These are phyloP conservation scores for Neofusicoccum kwambonambiense DNA, from an alignment of 2,329 filamentous ascomycete genomes.

Conservation along the genomic window DNA sequence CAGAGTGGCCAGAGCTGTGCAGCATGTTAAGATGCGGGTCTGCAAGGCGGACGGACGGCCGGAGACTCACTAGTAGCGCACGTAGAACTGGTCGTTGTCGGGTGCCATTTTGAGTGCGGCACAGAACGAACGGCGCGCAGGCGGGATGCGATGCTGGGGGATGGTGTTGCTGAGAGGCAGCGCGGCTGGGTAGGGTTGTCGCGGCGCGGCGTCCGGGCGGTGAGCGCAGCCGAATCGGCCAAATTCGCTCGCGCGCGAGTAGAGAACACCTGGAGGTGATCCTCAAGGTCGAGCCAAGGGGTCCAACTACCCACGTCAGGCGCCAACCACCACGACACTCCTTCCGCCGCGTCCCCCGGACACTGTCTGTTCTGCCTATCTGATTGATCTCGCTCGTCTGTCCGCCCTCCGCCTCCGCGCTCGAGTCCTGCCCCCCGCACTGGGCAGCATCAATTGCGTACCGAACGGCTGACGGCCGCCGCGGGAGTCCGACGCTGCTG, in stretches of 20 bases:
- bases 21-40: conserved; percentile 35
- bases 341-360: conserved; percentile 3
- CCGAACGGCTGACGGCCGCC: conserved; percentile 31
- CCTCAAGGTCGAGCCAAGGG: conserved; percentile 19
- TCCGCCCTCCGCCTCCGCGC: not conserved
- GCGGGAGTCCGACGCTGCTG: conserved; percentile 29
- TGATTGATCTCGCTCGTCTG: not conserved
- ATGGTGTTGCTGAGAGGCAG: conserved; percentile 13
- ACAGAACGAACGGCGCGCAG: conserved; percentile 23
- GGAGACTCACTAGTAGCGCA: conserved; percentile 87
- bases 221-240: conserved; percentile 17
- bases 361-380: not conserved
- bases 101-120: conserved; percentile 54
- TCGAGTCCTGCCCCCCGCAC: conserved; percentile 13
- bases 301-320: conserved; percentile 14
- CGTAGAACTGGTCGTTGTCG: conserved; percentile 81
- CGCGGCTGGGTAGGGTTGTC: conserved; percentile 16
- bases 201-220: conserved; percentile 15
- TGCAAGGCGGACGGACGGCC: conserved; percentile 29
- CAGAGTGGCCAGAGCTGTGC: conserved; percentile 88
- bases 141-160: conserved; percentile 11
- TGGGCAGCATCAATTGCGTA: conserved; percentile 14
- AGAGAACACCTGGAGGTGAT: conserved; percentile 19
- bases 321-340: conserved; percentile 13
- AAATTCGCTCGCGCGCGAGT: conserved; percentile 16